Base-by-base conservation (phyloP, 768 basidiomycete species). In the Pleurotus platypus region DNA sequence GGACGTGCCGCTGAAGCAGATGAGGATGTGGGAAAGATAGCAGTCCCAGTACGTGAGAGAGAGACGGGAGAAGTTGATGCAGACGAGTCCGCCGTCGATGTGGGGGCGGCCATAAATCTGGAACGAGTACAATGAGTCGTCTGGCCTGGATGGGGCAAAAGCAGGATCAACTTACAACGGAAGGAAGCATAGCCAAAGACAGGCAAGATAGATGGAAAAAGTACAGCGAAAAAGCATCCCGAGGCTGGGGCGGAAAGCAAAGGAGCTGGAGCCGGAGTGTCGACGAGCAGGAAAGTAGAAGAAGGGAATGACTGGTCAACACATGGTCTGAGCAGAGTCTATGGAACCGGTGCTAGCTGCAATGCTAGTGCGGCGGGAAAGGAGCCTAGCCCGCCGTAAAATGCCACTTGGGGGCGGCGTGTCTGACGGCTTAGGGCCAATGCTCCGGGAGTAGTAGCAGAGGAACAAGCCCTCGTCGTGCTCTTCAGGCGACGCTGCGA, bases 71-170 rank as follows among this genome's bases (percentile, higher is more conserved):
- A 57, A 26, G 56, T 62, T 11, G 39, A 20, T 16, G 20, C 22
- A 42, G 51, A 54, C 11, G 16, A 3, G 5, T 37, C 38, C 37
- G 51, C 51, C 51, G 51, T 18, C 48, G 64, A 59, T 8, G 57
- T 61, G 22, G 64, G 57, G 37, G 46, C 45, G 40, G 64, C 60
- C 47, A 50, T 39, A 39, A 56, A 51, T 39, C 64, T 64, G 45
- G 26, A 22, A 22, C 20, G 39, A 42, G 24, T 16, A 5, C 18
- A 42, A 37, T 24, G 35, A 56, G 22, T 22, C 13, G n/a, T 40
- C 55, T 11, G 59, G 40, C 26, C 24, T 37, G 30, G 18, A 35
- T 38, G 27, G 47, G 18, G 16, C 15, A 15, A 13, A 26, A 38
- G 6, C 16, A 37, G 26, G 12, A 37, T 30, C 2, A 47, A 59